A percentile compares a stretch with the other conserved stretches of the same genome.
Evolutionary conservation across 805 yeast species (phyloP).

Genomic region (Groenewaldozyma tartarivorans): DNA sequence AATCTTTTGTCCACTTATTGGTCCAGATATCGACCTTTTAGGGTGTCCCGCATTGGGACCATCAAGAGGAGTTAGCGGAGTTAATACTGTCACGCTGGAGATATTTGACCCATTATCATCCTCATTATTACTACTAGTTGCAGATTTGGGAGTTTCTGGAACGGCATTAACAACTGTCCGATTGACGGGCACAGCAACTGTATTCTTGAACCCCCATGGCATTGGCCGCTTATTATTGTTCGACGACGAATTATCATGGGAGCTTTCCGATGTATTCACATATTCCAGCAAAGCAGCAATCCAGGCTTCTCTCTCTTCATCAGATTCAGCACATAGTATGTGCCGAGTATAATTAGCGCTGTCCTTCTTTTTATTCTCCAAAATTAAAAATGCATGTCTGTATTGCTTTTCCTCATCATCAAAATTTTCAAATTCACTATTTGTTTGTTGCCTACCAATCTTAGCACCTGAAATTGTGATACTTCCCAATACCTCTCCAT

Average conservation of each 20-base stretch:
- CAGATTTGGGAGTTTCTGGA: slow-evolving; percentile 1
- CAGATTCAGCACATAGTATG: slow-evolving; percentile 70
- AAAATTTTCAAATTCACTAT: slow-evolving; percentile 33
- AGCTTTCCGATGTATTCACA: slow-evolving; percentile 3
- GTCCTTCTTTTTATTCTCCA: slow-evolving; percentile 32
- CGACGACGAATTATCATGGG: neutral
- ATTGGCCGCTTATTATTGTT: neutral
- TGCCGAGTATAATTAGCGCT: slow-evolving; percentile 27
- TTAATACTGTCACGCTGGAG: slow-evolving; percentile 9
- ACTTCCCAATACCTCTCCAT: slow-evolving; percentile 45
- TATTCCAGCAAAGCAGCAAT: slow-evolving; percentile 35
- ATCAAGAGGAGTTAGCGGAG: slow-evolving; percentile 3
- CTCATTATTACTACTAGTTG: neutral
- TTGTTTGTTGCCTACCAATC: slow-evolving; percentile 40
- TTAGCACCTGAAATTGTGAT: slow-evolving; percentile 42
- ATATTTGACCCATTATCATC: slow-evolving; percentile 4
- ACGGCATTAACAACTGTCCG: neutral
- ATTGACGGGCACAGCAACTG: neutral
- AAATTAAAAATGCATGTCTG: slow-evolving; percentile 49
- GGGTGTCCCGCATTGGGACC: neutral
- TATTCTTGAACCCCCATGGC: slow-evolving; percentile 1
- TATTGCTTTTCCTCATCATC: slow-evolving; percentile 20
- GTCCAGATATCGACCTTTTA: slow-evolving; percentile 9
- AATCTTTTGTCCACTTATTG: slow-evolving; percentile 8
- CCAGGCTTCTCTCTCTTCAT: slow-evolving; percentile 69